Percentiles rank a stretch among this genome's conserved stretches.
These are phyloP conservation scores for Botrytis byssoidea DNA, from an alignment of 2,329 filamentous ascomycete genomes.

Conservation along the genomic window DNA sequence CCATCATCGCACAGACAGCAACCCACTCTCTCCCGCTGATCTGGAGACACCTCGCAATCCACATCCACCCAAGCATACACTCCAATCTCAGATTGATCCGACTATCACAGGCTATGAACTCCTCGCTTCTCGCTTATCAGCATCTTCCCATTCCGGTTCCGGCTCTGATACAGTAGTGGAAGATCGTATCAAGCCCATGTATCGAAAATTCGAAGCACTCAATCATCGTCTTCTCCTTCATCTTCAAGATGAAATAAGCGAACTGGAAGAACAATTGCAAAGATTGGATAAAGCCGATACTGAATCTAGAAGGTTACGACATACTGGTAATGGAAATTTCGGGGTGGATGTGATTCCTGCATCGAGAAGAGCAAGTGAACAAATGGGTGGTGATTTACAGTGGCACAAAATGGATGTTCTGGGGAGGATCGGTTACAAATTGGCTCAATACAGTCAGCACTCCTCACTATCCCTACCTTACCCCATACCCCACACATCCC, in stretches of 20 bases:
- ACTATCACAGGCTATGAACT: slow-evolving; percentile 61
- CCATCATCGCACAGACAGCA: slow-evolving; percentile 41
- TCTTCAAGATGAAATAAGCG: slow-evolving; percentile 79
- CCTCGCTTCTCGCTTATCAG: slow-evolving; percentile 55
- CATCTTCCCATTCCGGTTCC: slow-evolving; percentile 25
- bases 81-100: slow-evolving; percentile 45
- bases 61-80: slow-evolving; percentile 30
- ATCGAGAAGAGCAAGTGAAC: slow-evolving; percentile 54
- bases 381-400: slow-evolving; percentile 56
- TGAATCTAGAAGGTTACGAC: slow-evolving; percentile 37
- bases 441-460: slow-evolving; percentile 64
- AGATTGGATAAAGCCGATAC: slow-evolving; percentile 62
- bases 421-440: slow-evolving; percentile 62
- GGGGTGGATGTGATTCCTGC: slow-evolving; percentile 50
- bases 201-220: slow-evolving; percentile 77
- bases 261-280: slow-evolving; percentile 76
- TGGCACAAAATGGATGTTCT: slow-evolving; percentile 60
- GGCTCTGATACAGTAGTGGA: slow-evolving; percentile 26
- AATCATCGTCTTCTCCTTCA: slow-evolving; percentile 81
- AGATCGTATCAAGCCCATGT: slow-evolving; percentile 56
- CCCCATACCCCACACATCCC: not conserved
- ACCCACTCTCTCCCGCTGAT: slow-evolving; percentile 32
- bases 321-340: not conserved
- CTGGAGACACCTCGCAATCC: slow-evolving; percentile 34
- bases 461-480: not conserved